Base-by-base conservation (phyloP, 768 basidiomycete species). In the Imleria badia region DNA sequence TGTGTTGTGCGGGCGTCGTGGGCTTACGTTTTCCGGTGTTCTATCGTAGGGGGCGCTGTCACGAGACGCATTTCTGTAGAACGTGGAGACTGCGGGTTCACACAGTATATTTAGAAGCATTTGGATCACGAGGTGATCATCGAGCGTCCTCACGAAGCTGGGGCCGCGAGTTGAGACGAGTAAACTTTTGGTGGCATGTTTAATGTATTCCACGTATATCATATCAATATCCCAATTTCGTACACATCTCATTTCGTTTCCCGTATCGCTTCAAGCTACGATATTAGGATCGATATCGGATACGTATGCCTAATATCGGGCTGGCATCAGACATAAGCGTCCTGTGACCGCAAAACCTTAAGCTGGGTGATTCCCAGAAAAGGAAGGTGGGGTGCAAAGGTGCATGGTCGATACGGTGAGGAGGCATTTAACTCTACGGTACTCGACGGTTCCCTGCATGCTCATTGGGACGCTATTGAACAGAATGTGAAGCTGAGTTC, bases 61-160 rank as follows among this genome's bases (percentile, higher is more conserved):
- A 53, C 76, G 77, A 62, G 82, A 85, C 22, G 83, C 83, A 9
- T 84, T 81, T 64, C 57, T 83, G 60, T 81, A 71, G n/a, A 38
- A 63, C 19, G 46, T 78, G 74, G 23, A 49, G 29, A 17, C 5
- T 14, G 35, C 20, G 33, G 36, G n/a, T 60, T 67, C 62, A 36
- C 56, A 58, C 56, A 35, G 45, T 44, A 58, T 54, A 55, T 52
- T 51, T 63, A 51, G 55, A 51, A 44, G 35, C 42, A 22, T 31
- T 36, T 52, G 51, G 54, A 48, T 42, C 22, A 30, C 39, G 45
- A 44, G 8, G 31, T 41, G 31, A n/a, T n/a, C n/a, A n/a, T 39
- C 30, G 45, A 22, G 14, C 26, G 26, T 52, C 22, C 45, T 33
- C 11, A 10, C 3, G 3, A 6, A 38, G 26, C 13, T 19, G 33